Evolutionary conservation across 768 basidiomycete species (phyloP).

Genomic region (Zangia roseola): DNA sequence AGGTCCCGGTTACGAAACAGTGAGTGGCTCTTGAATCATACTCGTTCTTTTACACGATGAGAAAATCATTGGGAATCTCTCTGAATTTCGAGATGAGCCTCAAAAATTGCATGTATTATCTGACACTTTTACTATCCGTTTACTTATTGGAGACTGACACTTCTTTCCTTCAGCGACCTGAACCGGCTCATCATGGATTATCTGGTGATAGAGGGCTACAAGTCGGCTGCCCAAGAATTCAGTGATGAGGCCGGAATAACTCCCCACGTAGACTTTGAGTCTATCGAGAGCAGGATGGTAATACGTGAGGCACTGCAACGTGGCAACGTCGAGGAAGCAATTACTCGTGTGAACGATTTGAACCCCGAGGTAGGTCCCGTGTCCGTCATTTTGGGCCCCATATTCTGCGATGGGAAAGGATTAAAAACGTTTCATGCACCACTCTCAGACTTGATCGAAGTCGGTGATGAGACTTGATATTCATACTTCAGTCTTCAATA

Average conservation of each 20-base stretch:
- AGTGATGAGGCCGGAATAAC: conserved; percentile 80
- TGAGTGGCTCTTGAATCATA: conserved; percentile 54
- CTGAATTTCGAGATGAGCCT: conserved; percentile 73
- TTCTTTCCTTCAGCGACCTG: conserved; percentile 65
- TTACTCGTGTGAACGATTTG: conserved; percentile 91
- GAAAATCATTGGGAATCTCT: conserved; percentile 97
- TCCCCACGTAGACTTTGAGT: conserved; percentile 83
- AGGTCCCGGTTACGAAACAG: conserved; percentile 84
- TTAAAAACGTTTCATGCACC: conserved; percentile 98
- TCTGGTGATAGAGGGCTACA: conserved; percentile 96
- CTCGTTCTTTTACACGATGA: conserved; percentile 50
- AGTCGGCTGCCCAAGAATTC: conserved; percentile 93
- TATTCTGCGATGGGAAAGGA: conserved; percentile 48
- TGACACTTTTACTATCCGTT: conserved; percentile 45
- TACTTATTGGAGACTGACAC: conserved; percentile 20
- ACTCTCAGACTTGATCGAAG: conserved; percentile 80
- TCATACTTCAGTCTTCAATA: conserved; percentile 98
- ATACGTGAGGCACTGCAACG: conserved; percentile 93
- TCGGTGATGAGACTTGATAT: conserved; percentile 79
- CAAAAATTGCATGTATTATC: conserved; percentile 87
- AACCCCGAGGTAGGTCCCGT: conserved; percentile 85
- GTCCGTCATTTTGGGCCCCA: conserved; percentile 1
- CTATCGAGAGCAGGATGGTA: conserved; percentile 90
- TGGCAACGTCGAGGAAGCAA: conserved; percentile 94
- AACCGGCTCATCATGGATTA: conserved; percentile 97